Base-by-base conservation (phyloP, 1,139 yeast species). In the Yamadazyma jaroonii region DNA sequence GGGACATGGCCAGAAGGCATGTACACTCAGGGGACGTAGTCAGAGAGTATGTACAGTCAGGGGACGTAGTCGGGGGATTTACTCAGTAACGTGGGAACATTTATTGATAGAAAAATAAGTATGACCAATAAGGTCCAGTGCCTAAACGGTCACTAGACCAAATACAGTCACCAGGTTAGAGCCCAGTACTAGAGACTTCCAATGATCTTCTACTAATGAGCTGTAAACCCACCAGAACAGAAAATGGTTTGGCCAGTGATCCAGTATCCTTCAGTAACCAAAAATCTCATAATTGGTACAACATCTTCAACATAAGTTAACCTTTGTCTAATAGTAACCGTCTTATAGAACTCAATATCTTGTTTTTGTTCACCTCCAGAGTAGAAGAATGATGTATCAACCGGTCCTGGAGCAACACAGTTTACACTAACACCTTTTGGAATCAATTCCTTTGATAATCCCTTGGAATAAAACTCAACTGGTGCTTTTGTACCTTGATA, bases 341-440 rank as follows among this genome's bases (percentile, higher is more conserved):
- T 59, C 60, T 79, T 80, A 62, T 72, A 77, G 57, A 60, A 81
- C 25, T 62, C 80, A 37, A 79, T 68, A 42, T 75, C 72, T 17
- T 68, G 76, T 21, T 66, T 59, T 17, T 68, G 63, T 57, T 81
- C 86, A 57, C 77, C 82, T 57, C 77, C 82, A 15, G 77, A 76
- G 49, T 79, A 79, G 54, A 80, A 72, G 62, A 80, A 80, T 39
- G 84, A 84, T 17, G 85, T 80, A 51, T 79, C 84, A 84, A 80
- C 80, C 32, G 86, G 85, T 33, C 85, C 86, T 34, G 85, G 86
- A 3, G 84, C 83, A 42, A 80, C 76, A 49, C 74, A 67, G 50
- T 75, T 78, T 49, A 75, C 81, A 9, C 77, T 65, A 42, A 80
- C 74, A 9, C 70, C 67, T 47, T 62, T 70, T 15, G 62, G 56